Conservation (phyloP, 2,329 filamentous ascomycete species). For the Tolypocladium ovalisporum region DNA sequence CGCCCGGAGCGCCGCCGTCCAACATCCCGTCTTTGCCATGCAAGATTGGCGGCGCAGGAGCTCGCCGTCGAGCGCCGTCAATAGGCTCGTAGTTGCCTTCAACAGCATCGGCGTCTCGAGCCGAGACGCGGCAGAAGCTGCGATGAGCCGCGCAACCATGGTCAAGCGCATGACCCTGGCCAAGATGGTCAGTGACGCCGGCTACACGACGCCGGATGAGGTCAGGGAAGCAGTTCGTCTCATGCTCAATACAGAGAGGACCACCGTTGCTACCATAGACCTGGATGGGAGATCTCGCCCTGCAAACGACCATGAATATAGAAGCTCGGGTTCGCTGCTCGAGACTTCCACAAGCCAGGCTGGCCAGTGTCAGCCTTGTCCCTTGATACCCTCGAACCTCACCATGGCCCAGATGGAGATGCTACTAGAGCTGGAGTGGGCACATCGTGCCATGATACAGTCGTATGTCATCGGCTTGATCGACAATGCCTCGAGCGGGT, state of each 20-base stretch:
- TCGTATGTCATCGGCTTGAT: constrained; percentile 56
- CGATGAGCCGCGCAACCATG: constrained; percentile 10
- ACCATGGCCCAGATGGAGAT: constrained; percentile 55
- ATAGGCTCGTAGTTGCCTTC: constrained; percentile 10
- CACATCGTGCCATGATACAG: constrained; percentile 55
- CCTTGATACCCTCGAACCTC: constrained; percentile 43
- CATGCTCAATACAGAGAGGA: constrained; percentile 23
- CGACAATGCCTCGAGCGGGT: constrained; percentile 37
- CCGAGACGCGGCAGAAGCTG: constrained; percentile 8
- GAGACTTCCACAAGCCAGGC: background rate
- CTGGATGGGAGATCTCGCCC: constrained; percentile 19
- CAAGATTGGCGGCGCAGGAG: constrained; percentile 12
- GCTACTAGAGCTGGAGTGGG: constrained; percentile 58
- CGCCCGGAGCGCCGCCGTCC: constrained; percentile 28
- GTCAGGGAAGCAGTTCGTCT: constrained; percentile 21
- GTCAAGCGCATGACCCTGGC: constrained; percentile 21
- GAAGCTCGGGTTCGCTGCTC: no score
- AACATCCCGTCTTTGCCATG: constrained; percentile 23
- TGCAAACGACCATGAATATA: background rate
- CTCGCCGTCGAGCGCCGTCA: background rate
- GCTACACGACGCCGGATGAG: constrained; percentile 16
- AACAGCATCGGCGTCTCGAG: constrained; percentile 10
- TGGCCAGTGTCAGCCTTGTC: constrained; percentile 4
- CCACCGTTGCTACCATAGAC: constrained; percentile 16
- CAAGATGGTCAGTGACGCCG: constrained; percentile 26